A percentile compares a stretch with the other conserved stretches of the same genome.
Evolutionary conservation across 1,139 yeast species (phyloP).

Genomic region (Blastobotrys serpentis): DNA sequence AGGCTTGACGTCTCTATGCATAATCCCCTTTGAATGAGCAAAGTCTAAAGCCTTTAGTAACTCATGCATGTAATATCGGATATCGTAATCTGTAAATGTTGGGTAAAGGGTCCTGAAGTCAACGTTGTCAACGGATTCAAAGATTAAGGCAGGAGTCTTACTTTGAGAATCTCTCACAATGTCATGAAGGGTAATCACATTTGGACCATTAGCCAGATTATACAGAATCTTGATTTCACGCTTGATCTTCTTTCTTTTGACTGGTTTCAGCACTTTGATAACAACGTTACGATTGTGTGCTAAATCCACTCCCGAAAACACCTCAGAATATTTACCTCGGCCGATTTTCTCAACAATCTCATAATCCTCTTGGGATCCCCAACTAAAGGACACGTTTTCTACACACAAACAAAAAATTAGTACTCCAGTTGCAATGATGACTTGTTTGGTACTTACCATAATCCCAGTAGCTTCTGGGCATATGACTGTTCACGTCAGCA

Average conservation of each 20-base stretch:
- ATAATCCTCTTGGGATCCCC: conserved; percentile 66
- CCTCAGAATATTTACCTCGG: conserved; percentile 93
- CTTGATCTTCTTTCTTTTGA: conserved; percentile 86
- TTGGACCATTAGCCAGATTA: conserved; percentile 78
- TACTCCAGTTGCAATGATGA: too few relatives aligned
- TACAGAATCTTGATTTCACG: conserved; percentile 86
- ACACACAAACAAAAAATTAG: neutral
- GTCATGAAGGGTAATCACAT: conserved; percentile 71
- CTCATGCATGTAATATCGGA: conserved; percentile 82
- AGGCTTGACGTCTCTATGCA: conserved; percentile 96
- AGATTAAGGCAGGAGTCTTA: conserved; percentile 88
- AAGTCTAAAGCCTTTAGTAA: conserved; percentile 80
- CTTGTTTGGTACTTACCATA: conserved; percentile 46
- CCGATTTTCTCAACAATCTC: conserved; percentile 88
- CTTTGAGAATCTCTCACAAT: conserved; percentile 77
- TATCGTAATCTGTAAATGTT: conserved; percentile 71
- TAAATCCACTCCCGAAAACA: conserved; percentile 66
- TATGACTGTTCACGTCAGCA: conserved; percentile 69
- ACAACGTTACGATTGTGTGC: conserved; percentile 44
- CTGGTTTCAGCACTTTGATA: conserved; percentile 90
- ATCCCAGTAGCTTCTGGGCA: conserved; percentile 87
- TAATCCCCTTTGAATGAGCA: conserved; percentile 92
- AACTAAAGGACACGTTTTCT: conserved; percentile 44
- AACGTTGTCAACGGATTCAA: conserved; percentile 79
- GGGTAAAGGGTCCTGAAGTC: conserved; percentile 88